Conservation (phyloP, 192 early-diverging fungal genomes). For the Coemansia sp. region DNA sequence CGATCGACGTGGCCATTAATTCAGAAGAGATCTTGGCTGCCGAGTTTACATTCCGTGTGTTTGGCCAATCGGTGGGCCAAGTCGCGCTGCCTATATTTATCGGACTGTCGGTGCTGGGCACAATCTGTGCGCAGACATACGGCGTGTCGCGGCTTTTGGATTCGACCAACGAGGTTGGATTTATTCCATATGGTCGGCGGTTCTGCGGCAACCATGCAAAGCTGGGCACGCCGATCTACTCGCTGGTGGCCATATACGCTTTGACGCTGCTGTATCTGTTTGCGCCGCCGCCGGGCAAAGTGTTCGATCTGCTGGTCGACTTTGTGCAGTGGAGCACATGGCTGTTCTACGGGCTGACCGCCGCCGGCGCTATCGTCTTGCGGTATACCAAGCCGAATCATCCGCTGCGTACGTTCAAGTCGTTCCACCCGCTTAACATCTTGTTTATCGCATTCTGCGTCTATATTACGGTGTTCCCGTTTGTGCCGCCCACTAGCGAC, state of each 20-base stretch:
- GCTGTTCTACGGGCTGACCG: conserved; percentile 59
- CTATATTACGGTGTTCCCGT: conserved; percentile 57
- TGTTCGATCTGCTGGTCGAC: conserved; percentile 63
- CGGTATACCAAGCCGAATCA: conserved; percentile 41
- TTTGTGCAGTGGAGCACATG: conserved; percentile 60
- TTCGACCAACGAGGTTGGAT: conserved; percentile 54
- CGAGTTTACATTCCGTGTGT: conserved; percentile 56
- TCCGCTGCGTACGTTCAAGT: conserved; percentile 52
- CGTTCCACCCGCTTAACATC: conserved; percentile 47
- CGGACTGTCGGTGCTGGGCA: conserved; percentile 55
- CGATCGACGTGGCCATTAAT: conserved; percentile 61
- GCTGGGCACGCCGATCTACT: conserved; percentile 48
- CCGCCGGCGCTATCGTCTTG: conserved; percentile 56
- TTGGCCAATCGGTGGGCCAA: conserved; percentile 54
- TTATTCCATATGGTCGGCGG: conserved; percentile 49
- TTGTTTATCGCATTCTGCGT: conserved; percentile 56
- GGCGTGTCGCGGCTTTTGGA: conserved; percentile 55
- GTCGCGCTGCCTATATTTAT: conserved; percentile 56
- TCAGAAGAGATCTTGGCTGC: conserved; percentile 64
- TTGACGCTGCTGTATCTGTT: conserved; percentile 55
- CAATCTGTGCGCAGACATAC: conserved; percentile 55
- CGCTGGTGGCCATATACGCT: conserved; percentile 46
- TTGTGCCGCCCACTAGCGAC: conserved; percentile 50
- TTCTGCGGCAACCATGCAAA: conserved; percentile 48
- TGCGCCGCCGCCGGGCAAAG: conserved; percentile 58